Evolutionary conservation across 1,284 basidiomycete species (phyloP), one percentile per base, ranked within the genome.

Genomic region (Microbotryomycetes sp.): DNA sequence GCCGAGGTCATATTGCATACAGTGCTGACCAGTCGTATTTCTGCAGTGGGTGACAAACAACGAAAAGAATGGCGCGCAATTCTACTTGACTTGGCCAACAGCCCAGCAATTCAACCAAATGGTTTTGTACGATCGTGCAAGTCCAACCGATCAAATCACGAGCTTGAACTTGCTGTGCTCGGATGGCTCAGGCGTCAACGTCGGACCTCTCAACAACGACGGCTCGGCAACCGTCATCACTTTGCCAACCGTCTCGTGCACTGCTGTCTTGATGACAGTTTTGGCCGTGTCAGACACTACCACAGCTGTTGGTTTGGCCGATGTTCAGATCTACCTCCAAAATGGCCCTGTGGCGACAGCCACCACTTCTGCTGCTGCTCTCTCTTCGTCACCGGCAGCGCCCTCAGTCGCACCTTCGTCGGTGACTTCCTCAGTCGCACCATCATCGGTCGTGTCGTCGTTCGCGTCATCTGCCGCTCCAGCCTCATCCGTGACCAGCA

Each of bases 141-240:
- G 25, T 16, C 30, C 26, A 29, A 28, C 50, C 50, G 26, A 52
- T 4, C 50, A 52, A 29, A 52, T 52, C 26, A 52, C 50, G 6
- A 30, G 53, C 23, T 55, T 51, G 9, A 54, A 28, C 36, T 42
- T 42, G 36, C 19, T 42, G 36, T 42, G 36, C 36, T 42, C 36
- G 12, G 36, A 42, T 42, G 60, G 62, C 14, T 50, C 58, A 29
- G 50, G 60, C 7, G 46, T 64, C 25, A 30, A 60, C 0, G 59
- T 70, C 49, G 68, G 68, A 14, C 62, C 57, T 47, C 64, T 68
- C 28, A 58, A 62, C 36, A 68, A 68, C 56, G 58, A 66, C 23
- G 67, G 67, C 22, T 62, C 64, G 1, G 62, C 64, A 3, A 64
- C 60, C 16, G 58, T 63, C 30, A 54, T 68, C 30, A 51, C 59